Evolutionary conservation across 1,284 basidiomycete species (phyloP).

Genomic region (Neolentinus lepideus): DNA sequence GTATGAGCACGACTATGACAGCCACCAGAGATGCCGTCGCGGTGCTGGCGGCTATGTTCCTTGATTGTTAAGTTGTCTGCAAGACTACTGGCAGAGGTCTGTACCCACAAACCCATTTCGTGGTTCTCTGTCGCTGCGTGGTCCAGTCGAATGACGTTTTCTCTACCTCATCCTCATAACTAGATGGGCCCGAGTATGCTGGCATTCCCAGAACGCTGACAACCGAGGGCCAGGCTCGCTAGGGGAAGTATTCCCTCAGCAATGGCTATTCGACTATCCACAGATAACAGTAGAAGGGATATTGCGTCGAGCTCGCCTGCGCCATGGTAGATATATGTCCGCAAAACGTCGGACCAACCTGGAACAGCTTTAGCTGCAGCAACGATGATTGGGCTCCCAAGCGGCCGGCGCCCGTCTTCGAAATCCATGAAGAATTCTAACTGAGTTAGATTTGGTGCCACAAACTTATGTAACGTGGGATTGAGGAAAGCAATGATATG

Average conservation of each 20-base stretch:
- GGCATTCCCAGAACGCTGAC: neutral
- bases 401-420: neutral
- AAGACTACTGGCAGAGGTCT: neutral
- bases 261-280: neutral
- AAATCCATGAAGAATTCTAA: neutral
- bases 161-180: neutral
- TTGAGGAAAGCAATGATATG: neutral
- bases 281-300: neutral
- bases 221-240: neutral
- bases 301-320: neutral
- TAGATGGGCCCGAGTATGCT: neutral
- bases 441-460: neutral
- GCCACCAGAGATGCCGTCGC: constrained; percentile 2
- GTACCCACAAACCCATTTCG: neutral
- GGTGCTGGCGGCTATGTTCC: neutral
- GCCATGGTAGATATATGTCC: neutral
- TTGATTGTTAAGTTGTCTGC: neutral
- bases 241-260: neutral
- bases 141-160: neutral
- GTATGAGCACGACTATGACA: neutral
- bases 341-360: neutral
- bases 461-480: neutral
- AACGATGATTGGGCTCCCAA: neutral
- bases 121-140: neutral
- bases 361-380: neutral